Evolutionary conservation across 2,329 filamentous ascomycete species (phyloP), one percentile per base, ranked within the genome.

Genomic region (Geosmithia flava): DNA sequence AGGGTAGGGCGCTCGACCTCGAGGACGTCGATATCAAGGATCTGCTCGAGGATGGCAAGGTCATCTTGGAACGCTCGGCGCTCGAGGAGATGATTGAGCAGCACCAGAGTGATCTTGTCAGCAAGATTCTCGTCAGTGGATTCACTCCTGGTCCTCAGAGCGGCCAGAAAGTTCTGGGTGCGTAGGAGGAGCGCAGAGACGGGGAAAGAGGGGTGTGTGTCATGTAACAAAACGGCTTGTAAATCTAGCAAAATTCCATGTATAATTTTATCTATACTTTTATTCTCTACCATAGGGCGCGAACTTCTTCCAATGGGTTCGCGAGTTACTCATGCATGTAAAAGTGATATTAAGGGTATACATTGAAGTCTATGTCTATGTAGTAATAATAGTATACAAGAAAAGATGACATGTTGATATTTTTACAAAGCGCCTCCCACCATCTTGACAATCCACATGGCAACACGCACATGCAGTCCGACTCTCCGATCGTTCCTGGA

Each of bases 1-100:
- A 89, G 52, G 87, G 85, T 19, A 77, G 80, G 49, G 83, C 83
- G 8, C 69, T 89, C 55, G 75, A 78, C 49, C 71, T 83, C 50
- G 70, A 75, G n/a, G 85, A 95, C 53, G 87, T 98, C 37, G 93
- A 97, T 66, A 88, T 98, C 53, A 98, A 97, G 76, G 87, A 97
- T 63, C 67, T 98, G 53, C 68, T 98, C 55, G 87, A 93, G 70
- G 81, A 83, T 48, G 85, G 86, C 48, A 81, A 89, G 58, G 71
- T 98, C 51, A 81, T 98, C 51, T 80, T 98, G 58, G 93, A 98
- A 76, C 80, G 85, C 63, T 68, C 71, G 42, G 91, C 91, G 37
- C 72, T 98, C 59, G 76, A 82, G 63, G 75, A 78, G 62, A 80
- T 97, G 61, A 75, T 96, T 58, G 67, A 72, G 60, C 68, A 74